Percentiles rank a stretch among this genome's conserved stretches.
Conservation (phyloP, 306 rosid species). For the Prunus mongolica region DNA sequence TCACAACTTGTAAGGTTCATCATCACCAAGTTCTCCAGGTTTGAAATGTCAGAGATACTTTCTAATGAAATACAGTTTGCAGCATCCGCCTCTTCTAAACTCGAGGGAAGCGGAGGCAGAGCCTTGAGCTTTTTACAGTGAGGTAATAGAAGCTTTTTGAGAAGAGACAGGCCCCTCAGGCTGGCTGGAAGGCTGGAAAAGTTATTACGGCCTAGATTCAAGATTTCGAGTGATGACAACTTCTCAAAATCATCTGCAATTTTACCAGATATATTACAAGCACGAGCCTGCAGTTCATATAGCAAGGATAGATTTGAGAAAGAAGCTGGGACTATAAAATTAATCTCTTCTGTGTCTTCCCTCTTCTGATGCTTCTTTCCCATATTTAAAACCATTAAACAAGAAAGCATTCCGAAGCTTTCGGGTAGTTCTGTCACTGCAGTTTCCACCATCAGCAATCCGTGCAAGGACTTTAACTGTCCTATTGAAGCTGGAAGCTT, state of each 20-base stretch:
- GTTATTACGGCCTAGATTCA: constrained; percentile 39
- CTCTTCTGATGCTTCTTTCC: constrained; percentile 22
- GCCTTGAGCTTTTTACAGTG: neutral
- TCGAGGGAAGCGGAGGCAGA: constrained; percentile 72
- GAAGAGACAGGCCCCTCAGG: constrained; percentile 45
- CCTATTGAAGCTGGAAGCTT: constrained; percentile 62
- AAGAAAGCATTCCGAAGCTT: constrained; percentile 57
- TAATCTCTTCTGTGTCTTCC: neutral
- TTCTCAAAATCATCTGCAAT: constrained; percentile 56
- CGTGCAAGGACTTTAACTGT: constrained; percentile 40
- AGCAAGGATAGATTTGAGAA: constrained; percentile 47
- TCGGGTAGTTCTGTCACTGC: constrained; percentile 47
- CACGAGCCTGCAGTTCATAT: constrained; percentile 35
- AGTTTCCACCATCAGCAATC: constrained; percentile 44
- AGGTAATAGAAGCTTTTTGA: constrained; percentile 30
- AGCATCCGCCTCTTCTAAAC: constrained; percentile 38
- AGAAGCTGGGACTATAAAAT: constrained; percentile 34
- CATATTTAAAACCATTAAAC: constrained; percentile 43
- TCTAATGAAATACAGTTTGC: constrained; percentile 47
- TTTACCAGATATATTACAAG: constrained; percentile 50
- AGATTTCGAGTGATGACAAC: constrained; percentile 37
- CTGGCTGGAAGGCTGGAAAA: constrained; percentile 59
- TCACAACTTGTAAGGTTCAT: constrained; percentile 55
- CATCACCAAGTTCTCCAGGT: constrained; percentile 35
- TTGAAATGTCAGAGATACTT: constrained; percentile 42